Conservation (phyloP, 2,329 filamentous ascomycete species). For the Aspergillus melleus region DNA sequence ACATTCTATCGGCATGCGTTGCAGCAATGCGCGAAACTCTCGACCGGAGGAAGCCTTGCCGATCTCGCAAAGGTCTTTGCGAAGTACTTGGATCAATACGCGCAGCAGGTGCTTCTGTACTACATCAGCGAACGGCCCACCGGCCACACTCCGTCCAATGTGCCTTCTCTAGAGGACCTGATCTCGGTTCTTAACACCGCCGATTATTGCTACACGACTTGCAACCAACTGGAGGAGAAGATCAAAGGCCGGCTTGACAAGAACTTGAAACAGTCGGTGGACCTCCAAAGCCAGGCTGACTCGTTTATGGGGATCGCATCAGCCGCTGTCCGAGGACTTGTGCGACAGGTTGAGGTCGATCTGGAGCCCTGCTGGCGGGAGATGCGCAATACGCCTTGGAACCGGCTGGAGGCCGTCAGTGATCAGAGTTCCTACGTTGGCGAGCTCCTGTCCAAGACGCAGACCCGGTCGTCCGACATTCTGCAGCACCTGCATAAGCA, state of each 20-base stretch:
- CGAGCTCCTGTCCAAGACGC: slow-evolving; percentile 73
- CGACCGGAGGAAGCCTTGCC: slow-evolving; percentile 80
- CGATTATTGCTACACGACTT: slow-evolving; percentile 95
- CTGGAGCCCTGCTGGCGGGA: slow-evolving; percentile 90
- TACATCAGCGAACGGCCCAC: slow-evolving; percentile 63
- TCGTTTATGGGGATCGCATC: slow-evolving; percentile 94
- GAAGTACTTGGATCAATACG: slow-evolving; percentile 93
- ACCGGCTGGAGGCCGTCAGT: slow-evolving; percentile 85
- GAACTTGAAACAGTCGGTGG: slow-evolving; percentile 72
- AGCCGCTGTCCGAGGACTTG: slow-evolving; percentile 78
- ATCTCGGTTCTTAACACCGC: slow-evolving; percentile 92
- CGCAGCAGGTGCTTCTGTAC: slow-evolving; percentile 83
- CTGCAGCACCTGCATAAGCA: slow-evolving; percentile 78
- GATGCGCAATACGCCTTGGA: slow-evolving; percentile 96
- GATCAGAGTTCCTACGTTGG: slow-evolving; percentile 92
- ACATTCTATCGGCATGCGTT: slow-evolving; percentile 93
- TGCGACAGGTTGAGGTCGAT: slow-evolving; percentile 77
- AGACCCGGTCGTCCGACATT: slow-evolving; percentile 71
- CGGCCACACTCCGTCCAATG: slow-evolving; percentile 53
- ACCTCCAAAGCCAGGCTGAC: slow-evolving; percentile 90
- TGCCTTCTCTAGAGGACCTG: slow-evolving; percentile 67
- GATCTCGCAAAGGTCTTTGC: slow-evolving; percentile 84
- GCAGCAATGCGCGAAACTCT: slow-evolving; percentile 93
- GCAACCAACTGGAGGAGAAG: slow-evolving; percentile 89
- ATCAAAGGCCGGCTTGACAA: slow-evolving; percentile 87